Evolutionary conservation across 306 rosid species (phyloP).

Genomic region (Cucumis hystrix): DNA sequence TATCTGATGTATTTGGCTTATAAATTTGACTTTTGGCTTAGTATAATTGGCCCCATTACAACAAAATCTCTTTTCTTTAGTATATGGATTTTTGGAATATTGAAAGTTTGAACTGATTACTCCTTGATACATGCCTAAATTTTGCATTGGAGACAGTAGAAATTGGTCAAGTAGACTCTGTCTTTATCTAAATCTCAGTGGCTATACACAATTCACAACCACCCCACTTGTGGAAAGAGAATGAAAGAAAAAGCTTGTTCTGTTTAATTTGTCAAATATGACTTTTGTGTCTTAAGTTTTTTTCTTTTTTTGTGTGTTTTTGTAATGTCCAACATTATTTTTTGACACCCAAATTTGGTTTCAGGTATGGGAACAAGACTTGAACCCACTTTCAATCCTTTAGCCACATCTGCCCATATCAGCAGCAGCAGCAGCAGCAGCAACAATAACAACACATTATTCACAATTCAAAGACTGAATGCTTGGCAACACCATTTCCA

Average conservation of each 20-base stretch:
- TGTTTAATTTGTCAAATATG: background rate
- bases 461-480: constrained; percentile 44
- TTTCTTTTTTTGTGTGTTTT: background rate
- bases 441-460: background rate
- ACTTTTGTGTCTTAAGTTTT: background rate
- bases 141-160: constrained; percentile 23
- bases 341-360: constrained; percentile 10
- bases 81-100: background rate
- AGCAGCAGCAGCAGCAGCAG: constrained; percentile 19
- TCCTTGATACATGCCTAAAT: constrained; percentile 22
- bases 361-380: constrained; percentile 86
- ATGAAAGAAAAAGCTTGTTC: background rate
- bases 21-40: background rate
- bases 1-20: background rate
- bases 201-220: constrained; percentile 17
- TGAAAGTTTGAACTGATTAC: background rate
- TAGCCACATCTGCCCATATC: constrained; percentile 35
- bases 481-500: constrained; percentile 46
- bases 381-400: constrained; percentile 48
- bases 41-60: background rate
- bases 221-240: constrained; percentile 15
- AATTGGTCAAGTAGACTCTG: constrained; percentile 26
- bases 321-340: background rate
- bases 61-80: background rate
- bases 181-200: constrained; percentile 30